phyloP scores from a whole-genome alignment of 805 yeast species.

The Candida ficus region DNA sequence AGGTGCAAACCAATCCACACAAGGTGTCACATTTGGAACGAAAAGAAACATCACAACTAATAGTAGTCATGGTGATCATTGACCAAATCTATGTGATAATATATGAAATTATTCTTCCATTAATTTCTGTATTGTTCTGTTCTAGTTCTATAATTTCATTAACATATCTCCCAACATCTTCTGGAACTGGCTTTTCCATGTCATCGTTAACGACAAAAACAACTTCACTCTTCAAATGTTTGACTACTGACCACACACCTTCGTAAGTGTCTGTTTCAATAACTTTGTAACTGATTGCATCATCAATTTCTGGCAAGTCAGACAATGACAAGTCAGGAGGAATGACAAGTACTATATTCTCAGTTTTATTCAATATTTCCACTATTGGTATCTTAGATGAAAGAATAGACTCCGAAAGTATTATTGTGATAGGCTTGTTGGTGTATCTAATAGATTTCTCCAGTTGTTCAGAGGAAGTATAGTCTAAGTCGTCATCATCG shows the following conservation, averaged over 20 bases:
- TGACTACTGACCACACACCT: conserved; percentile 52
- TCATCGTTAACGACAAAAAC: conserved; percentile 27
- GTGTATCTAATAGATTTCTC: conserved; percentile 16
- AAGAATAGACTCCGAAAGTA: conserved; percentile 24
- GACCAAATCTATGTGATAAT: conserved; percentile 12
- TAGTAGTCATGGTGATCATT: not conserved
- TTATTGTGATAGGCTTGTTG: conserved; percentile 19
- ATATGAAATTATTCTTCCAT: conserved; percentile 21
- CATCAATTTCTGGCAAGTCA: conserved; percentile 25
- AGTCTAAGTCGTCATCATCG: conserved; percentile 1
- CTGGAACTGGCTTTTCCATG: conserved; percentile 24
- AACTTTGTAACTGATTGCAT: conserved; percentile 29
- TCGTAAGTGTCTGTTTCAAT: conserved; percentile 38
- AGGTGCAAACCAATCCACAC: conserved; percentile 51
- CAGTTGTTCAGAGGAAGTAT: conserved; percentile 2
- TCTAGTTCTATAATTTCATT: conserved; percentile 23
- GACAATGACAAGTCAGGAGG: conserved; percentile 25
- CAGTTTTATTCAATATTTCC: conserved; percentile 21
- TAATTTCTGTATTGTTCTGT: conserved; percentile 19
- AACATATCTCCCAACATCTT: conserved; percentile 27
- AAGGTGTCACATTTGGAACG: conserved; percentile 50
- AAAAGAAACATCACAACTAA: conserved; percentile 38
- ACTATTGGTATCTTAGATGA: conserved; percentile 21
- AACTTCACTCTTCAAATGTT: conserved; percentile 39
- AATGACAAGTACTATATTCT: conserved; percentile 31